phyloP scores from a whole-genome alignment of 2,329 filamentous ascomycete species.

The Hymenoscyphus infarciens region DNA sequence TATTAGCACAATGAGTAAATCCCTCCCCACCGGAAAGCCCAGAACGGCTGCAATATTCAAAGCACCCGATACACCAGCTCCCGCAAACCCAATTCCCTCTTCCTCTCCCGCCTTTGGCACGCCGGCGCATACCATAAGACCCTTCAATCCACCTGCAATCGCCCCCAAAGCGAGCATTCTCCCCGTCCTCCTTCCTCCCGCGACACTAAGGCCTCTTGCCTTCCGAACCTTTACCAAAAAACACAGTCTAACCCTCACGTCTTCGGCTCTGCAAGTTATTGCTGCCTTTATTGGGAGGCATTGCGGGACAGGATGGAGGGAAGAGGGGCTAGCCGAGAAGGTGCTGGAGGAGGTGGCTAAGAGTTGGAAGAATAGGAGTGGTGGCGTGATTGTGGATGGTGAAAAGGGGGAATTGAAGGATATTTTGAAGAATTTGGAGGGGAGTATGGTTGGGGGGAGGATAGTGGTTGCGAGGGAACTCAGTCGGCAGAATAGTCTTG shows the following conservation, averaged over 20 bases:
- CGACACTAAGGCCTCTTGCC: constrained; percentile 82
- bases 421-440: constrained; percentile 80
- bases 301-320: constrained; percentile 94
- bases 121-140: constrained; percentile 72
- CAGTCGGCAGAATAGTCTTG: constrained; percentile 61
- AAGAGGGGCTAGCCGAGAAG: constrained; percentile 88
- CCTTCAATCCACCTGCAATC: constrained; percentile 42
- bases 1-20: constrained; percentile 26
- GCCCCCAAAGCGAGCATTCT: constrained; percentile 53
- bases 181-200: constrained; percentile 83
- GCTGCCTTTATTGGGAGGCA: constrained; percentile 88
- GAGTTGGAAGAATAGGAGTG: constrained; percentile 85
- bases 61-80: constrained; percentile 27
- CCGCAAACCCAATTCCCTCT: constrained; percentile 65
- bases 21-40: constrained; percentile 25
- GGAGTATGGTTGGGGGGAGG: constrained; percentile 83
- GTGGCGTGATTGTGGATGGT: constrained; percentile 88
- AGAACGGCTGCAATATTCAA: constrained; percentile 32
- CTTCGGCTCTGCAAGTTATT: constrained; percentile 77
- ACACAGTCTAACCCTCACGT: constrained; percentile 88
- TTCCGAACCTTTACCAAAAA: constrained; percentile 98
- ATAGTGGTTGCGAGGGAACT: constrained; percentile 54
- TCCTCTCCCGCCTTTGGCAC: constrained; percentile 90
- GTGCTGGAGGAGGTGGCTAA: constrained; percentile 89
- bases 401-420: constrained; percentile 69